phyloP scores from a whole-genome alignment of 257 asterid genomes.

The Nicotiana tabacum region DNA sequence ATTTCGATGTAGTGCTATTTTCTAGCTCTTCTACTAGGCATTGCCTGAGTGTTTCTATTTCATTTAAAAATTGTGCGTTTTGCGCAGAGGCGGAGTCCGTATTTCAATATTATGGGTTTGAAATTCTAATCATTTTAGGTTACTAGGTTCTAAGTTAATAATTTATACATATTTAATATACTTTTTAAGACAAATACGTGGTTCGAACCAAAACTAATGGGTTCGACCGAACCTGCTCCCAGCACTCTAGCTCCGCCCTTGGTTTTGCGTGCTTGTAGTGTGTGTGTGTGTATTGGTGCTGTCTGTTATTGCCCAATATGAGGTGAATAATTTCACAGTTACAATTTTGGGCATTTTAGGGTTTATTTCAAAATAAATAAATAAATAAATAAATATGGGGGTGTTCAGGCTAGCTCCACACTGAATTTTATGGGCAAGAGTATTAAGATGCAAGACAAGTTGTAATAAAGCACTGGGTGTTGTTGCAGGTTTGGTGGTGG shows the following conservation, averaged over 20 bases:
- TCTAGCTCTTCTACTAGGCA: neutral
- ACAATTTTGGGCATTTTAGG: neutral
- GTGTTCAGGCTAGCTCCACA: neutral
- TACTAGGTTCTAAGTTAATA: no score
- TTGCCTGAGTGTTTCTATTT: neutral
- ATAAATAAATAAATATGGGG: neutral
- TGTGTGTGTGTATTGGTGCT: neutral
- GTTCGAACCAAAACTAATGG: no score
- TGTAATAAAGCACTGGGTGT: neutral
- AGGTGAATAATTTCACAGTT: neutral
- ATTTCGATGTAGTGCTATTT: neutral
- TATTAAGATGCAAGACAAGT: neutral
- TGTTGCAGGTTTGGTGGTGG: constrained; percentile 6
- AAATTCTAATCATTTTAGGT: no score
- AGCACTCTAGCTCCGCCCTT: no score
- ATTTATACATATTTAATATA: no score
- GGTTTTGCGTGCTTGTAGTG: neutral
- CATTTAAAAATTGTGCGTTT: neutral
- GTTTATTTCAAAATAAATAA: neutral
- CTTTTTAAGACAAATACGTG: no score
- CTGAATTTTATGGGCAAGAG: neutral
- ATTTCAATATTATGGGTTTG: no score
- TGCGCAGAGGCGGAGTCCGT: no score
- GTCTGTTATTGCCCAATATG: neutral
- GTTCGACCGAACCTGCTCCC: no score